Percentiles rank a stretch among this genome's conserved stretches.
These are phyloP conservation scores for Pseudozyma sp. DNA, from an alignment of 1,284 basidiomycete genomes.

Conservation along the genomic window DNA sequence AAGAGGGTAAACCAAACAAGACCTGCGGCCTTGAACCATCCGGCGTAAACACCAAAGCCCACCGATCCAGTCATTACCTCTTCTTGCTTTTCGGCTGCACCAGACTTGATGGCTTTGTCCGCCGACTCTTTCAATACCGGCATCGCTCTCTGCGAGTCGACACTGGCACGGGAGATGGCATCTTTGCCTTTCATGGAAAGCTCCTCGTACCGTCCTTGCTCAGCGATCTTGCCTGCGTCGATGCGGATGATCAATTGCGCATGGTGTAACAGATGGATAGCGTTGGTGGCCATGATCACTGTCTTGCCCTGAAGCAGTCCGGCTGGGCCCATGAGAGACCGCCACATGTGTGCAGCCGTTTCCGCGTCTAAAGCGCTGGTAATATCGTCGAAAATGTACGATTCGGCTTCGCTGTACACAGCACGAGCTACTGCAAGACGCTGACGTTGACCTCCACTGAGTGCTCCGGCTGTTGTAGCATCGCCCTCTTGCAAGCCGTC, in stretches of 20 bases:
- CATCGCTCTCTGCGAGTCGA: conserved; percentile 36
- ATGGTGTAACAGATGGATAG: conserved; percentile 48
- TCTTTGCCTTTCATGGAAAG: conserved; percentile 51
- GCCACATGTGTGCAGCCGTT: conserved; percentile 72
- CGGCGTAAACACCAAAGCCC: conserved; percentile 27
- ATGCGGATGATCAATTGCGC: conserved; percentile 42
- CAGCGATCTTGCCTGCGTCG: conserved; percentile 49
- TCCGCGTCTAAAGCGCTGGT: conserved; percentile 74
- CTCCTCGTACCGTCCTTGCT: conserved; percentile 45
- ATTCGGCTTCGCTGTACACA: conserved; percentile 59
- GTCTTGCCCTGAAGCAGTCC: conserved; percentile 50
- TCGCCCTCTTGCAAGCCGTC: conserved; percentile 58
- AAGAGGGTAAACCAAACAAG: conserved; percentile 13
- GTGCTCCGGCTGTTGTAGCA: conserved; percentile 54
- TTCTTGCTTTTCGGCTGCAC: conserved; percentile 34
- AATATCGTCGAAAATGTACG: conserved; percentile 65
- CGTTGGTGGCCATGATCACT: conserved; percentile 57
- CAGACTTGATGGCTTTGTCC: conserved; percentile 27
- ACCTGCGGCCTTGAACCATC: conserved; percentile 33
- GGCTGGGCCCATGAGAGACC: conserved; percentile 35
- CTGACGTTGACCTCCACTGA: conserved; percentile 65
- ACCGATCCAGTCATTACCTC: conserved; percentile 40
- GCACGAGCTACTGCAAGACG: conserved; percentile 63
- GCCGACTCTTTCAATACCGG: neutral
- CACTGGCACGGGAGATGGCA: conserved; percentile 46